Conservation (phyloP, 768 basidiomycete genomes). For the Psilocybe subaeruginosa region DNA sequence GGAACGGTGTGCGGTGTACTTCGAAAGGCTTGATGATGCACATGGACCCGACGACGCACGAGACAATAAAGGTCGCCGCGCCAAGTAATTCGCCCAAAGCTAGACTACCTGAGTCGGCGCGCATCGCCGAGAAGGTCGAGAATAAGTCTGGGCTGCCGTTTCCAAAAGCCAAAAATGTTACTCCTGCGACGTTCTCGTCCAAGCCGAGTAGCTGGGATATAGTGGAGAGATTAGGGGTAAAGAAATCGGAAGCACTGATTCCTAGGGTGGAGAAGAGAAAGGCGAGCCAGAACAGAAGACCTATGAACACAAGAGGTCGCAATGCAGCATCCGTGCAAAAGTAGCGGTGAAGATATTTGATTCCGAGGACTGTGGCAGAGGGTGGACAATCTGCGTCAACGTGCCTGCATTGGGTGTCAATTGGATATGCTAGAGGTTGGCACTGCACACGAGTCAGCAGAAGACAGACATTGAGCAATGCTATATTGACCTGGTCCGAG, state of each 20-base stretch:
- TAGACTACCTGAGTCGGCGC: slow-evolving; percentile 79
- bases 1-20: slow-evolving; percentile 78
- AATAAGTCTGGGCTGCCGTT: slow-evolving; percentile 98
- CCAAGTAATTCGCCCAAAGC: slow-evolving; percentile 96
- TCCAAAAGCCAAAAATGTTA: slow-evolving; percentile 96
- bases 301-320: slow-evolving; percentile 64
- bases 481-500: slow-evolving; percentile 26
- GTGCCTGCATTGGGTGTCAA: slow-evolving; percentile 64
- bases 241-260: slow-evolving; percentile 95
- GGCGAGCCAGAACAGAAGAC: slow-evolving; percentile 75
- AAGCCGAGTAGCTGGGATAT: slow-evolving; percentile 85
- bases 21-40: slow-evolving; percentile 95
- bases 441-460: slow-evolving; percentile 49
- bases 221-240: slow-evolving; percentile 94
- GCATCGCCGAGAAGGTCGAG: slow-evolving; percentile 94
- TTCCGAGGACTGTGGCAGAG: slow-evolving; percentile 66
- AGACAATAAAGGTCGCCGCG: slow-evolving; percentile 94
- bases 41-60: slow-evolving; percentile 97
- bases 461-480: background rate
- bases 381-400: slow-evolving; percentile 59
- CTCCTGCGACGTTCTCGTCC: slow-evolving; percentile 93
- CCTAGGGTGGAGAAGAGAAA: slow-evolving; percentile 97
- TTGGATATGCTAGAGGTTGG: slow-evolving; percentile 58
- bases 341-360: slow-evolving; percentile 71
- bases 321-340: slow-evolving; percentile 63